Base-by-base conservation (phyloP, 2,329 filamentous ascomycete genomes). In the Fusarium sp. region DNA sequence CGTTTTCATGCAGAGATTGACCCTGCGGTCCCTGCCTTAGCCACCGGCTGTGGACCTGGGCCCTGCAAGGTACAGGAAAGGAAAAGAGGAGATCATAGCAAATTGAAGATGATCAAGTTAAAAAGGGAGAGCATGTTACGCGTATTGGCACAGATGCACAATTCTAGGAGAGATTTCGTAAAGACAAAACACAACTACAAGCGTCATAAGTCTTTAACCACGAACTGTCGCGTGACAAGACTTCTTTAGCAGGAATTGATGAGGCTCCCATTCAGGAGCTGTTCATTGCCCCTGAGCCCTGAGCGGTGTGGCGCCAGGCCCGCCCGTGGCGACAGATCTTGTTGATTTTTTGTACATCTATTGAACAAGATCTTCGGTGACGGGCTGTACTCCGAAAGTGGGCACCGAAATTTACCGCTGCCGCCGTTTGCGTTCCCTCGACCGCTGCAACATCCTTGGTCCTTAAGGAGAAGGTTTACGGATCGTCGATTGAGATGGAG, bases 231-330 rank as follows among this genome's bases (percentile, higher is more conserved):
- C 37, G 12, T 43, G 27, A 54, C 52, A 45, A 69, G 37, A 22
- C 22, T 27, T 61, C 47, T 20, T 52, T 8, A 32, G n/a, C 22
- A 52, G 43, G 27, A 38, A 58, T 15, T 57, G 70, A 72, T 57
- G 70, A 72, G 67, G 47, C 66, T 64, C 25, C 38, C 17, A 40
- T 22, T 47, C 20, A 64, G 25, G 54, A 58, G 62, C 58, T 52
- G 25, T 52, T 32, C 47, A 32, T 71, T 69, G 32, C 20, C 54
- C 57, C 54, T 20, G 61, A 68, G 75, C 76, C 74, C 74, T 76
- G 74, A 78, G 61, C 63, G 68, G 70, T 74, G 75, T 76, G 73
- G 75, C 76, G 64, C 66, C 40, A 58, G 71, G 57, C 69, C 69
- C 67, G 54, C 65, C 30, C 66, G 60, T 68, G 37, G 71, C 57